Percentiles rank a stretch among this genome's conserved stretches.
Conservation (phyloP, 306 rosid genomes). For the Ammopiptanthus mongolicus region DNA sequence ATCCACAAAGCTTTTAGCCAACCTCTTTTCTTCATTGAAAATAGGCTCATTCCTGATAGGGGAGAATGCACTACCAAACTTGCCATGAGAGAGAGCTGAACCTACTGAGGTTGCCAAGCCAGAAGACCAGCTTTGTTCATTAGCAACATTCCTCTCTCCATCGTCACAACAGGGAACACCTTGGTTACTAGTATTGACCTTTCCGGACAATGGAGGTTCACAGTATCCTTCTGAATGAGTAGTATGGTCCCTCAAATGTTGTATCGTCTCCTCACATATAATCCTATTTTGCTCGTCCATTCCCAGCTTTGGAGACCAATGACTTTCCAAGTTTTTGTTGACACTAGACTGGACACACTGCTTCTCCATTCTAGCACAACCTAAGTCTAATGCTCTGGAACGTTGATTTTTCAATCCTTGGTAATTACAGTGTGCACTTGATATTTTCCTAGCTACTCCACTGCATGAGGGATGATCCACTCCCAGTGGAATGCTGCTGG, state of each 20-base stretch:
- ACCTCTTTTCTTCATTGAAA: conserved; percentile 7
- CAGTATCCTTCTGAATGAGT: conserved; percentile 23
- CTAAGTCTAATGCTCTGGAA: conserved; percentile 10
- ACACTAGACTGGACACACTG: conserved; percentile 3
- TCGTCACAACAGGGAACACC: conserved; percentile 14
- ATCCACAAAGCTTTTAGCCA: conserved; percentile 11
- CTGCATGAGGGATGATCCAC: conserved; percentile 23
- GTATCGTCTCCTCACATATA: conserved; percentile 24
- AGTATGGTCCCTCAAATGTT: conserved; percentile 14
- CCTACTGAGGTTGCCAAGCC: conserved; percentile 17
- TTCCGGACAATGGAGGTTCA: conserved; percentile 18
- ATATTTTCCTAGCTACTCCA: conserved; percentile 26
- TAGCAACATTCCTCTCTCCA: neutral
- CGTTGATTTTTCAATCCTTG: conserved; percentile 15
- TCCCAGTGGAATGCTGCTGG: conserved; percentile 24
- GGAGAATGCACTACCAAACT: conserved; percentile 11
- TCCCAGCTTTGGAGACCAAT: conserved; percentile 11
- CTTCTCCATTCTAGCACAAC: conserved; percentile 21
- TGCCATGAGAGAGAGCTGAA: conserved; percentile 21
- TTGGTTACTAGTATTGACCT: neutral
- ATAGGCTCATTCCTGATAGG: conserved; percentile 17
- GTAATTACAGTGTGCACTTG: conserved; percentile 10
- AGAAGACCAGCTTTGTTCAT: conserved; percentile 27
- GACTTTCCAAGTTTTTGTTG: conserved; percentile 10
- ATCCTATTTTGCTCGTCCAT: conserved; percentile 22